Evolutionary conservation across 2,329 filamentous ascomycete genomes (phyloP).

Genomic region (Dactylellina parvicollis): DNA sequence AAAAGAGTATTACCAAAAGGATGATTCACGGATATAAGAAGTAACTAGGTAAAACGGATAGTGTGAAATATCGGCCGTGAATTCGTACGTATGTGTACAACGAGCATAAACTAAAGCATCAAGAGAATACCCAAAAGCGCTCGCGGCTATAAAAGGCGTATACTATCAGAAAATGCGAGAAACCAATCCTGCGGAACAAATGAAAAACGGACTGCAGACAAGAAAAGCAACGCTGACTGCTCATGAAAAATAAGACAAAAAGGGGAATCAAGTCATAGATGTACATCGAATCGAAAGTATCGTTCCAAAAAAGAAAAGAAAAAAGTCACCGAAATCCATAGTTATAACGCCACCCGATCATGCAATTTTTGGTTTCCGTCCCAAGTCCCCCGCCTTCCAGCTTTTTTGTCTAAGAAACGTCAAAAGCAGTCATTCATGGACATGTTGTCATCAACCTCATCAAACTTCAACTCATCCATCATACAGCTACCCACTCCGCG

Average conservation of each 20-base stretch:
- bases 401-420: slow-evolving; percentile 3
- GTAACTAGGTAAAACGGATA: too few species aligned
- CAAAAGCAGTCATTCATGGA: slow-evolving; percentile 9
- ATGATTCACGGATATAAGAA: too few species aligned
- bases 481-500: slow-evolving; percentile 79
- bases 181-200: background rate
- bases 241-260: slow-evolving; percentile 56
- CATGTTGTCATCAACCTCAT: slow-evolving; percentile 15
- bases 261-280: slow-evolving; percentile 50
- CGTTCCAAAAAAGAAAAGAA: slow-evolving; percentile 18
- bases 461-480: slow-evolving; percentile 4
- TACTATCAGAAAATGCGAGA: background rate
- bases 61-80: slow-evolving; percentile 45
- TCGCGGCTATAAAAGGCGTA: background rate
- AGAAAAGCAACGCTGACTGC: slow-evolving; percentile 57
- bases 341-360: slow-evolving; percentile 25
- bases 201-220: slow-evolving; percentile 35
- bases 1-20: too few species aligned
- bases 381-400: background rate
- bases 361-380: background rate
- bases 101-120: background rate
- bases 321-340: background rate
- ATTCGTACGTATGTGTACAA: slow-evolving; percentile 21
- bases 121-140: background rate
- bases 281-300: slow-evolving; percentile 41